Evolutionary conservation across 202 grass and related monocot genomes (phyloP).

Genomic region (Zoysia matrella): DNA sequence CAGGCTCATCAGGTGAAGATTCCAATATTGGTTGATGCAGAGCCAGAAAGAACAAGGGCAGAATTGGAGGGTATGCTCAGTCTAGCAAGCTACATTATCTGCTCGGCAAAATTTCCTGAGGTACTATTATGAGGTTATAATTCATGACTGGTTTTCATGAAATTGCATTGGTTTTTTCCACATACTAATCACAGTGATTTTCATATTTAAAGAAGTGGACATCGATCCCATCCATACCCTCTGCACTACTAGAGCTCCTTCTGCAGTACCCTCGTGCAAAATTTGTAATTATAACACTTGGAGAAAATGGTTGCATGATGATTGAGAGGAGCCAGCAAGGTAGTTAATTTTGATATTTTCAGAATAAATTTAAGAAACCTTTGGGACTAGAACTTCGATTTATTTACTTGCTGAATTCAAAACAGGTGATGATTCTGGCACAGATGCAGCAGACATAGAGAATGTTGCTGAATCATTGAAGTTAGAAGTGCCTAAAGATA

Average conservation of each 20-base stretch:
- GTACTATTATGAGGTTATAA: conserved; percentile 22
- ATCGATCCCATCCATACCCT: conserved; percentile 44
- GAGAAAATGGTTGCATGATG: conserved; percentile 63
- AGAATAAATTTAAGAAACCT: neutral
- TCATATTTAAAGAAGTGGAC: conserved; percentile 49
- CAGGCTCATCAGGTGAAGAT: conserved; percentile 59
- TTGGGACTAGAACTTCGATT: neutral
- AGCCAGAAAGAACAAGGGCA: conserved; percentile 55
- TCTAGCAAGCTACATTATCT: conserved; percentile 58
- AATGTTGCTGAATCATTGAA: conserved; percentile 39
- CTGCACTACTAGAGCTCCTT: conserved; percentile 56
- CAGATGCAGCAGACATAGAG: conserved; percentile 39
- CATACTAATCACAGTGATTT: conserved; percentile 10
- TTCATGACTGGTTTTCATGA: neutral
- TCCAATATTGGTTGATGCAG: conserved; percentile 60
- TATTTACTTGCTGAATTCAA: neutral
- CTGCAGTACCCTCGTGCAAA: conserved; percentile 39
- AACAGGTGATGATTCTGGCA: conserved; percentile 26
- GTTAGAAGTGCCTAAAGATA: conserved; percentile 43
- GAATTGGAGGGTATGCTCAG: conserved; percentile 53
- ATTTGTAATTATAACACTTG: conserved; percentile 54
- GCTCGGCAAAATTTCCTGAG: conserved; percentile 56
- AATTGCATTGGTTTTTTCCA: neutral
- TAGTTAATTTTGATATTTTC: conserved; percentile 25
- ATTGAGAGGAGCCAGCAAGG: conserved; percentile 40